These are phyloP conservation scores for Cercophora samala DNA, from an alignment of 495 filamentous ascomycete species.

Conservation along the genomic window DNA sequence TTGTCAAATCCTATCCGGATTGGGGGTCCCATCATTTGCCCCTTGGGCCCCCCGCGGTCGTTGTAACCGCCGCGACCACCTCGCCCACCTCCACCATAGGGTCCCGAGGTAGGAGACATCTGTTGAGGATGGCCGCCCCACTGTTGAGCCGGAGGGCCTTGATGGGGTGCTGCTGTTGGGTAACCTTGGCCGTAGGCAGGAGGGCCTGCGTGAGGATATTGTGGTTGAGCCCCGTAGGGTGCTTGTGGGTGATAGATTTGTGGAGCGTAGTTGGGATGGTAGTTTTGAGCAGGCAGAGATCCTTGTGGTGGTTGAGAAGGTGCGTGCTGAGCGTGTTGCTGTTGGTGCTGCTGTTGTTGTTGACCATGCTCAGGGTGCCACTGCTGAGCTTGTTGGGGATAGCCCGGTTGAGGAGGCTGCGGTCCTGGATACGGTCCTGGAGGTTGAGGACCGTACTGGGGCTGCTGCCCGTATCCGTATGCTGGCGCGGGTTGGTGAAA, in stretches of 20 bases:
- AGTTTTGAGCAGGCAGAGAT: constrained; percentile 45
- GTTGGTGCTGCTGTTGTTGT: constrained; percentile 16
- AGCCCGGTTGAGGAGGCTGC: constrained; percentile 27
- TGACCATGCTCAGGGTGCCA: constrained; percentile 32
- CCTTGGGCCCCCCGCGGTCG: constrained; percentile 45
- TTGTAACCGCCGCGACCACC: constrained; percentile 52
- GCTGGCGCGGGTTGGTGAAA: constrained; percentile 26
- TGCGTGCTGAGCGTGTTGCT: not conserved
- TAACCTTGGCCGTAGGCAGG: constrained; percentile 37
- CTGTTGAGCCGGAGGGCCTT: constrained; percentile 37
- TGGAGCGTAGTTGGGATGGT: constrained; percentile 52
- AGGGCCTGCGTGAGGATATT: constrained; percentile 26
- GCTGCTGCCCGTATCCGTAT: constrained; percentile 29
- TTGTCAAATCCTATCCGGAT: constrained; percentile 57
- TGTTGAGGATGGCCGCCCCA: constrained; percentile 34
- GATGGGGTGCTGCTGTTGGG: constrained; percentile 32
- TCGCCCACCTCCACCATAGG: constrained; percentile 49
- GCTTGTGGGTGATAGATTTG: constrained; percentile 40
- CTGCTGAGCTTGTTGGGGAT: constrained; percentile 25
- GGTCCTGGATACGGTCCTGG: constrained; percentile 22
- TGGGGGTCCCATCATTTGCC: constrained; percentile 55
- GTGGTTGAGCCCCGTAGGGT: constrained; percentile 26
- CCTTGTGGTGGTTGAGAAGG: constrained; percentile 26
- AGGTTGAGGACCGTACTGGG: constrained; percentile 27
- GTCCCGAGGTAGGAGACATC: constrained; percentile 39